These are phyloP conservation scores for Populus tremula DNA, from an alignment of 345 rosid species.

Conservation along the genomic window DNA sequence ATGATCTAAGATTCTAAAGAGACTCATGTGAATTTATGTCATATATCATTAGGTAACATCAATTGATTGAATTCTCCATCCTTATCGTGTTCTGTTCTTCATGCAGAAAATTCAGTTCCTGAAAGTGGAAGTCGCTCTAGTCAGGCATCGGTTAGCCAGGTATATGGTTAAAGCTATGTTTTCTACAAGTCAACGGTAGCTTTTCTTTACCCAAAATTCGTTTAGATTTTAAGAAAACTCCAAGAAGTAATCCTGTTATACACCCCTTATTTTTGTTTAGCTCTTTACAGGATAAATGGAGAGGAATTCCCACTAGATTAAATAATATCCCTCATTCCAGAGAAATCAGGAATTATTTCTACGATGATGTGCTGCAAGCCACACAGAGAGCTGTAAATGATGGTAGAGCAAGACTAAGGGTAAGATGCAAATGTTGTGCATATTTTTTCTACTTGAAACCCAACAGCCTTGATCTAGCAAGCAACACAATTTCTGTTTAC, in stretches of 20 bases:
- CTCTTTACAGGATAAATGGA: constrained; percentile 71
- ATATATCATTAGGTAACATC: background rate
- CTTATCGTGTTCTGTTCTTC: constrained; percentile 11
- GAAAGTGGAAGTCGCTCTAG: constrained; percentile 29
- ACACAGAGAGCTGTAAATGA: constrained; percentile 66
- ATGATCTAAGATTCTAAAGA: background rate
- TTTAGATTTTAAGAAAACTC: constrained; percentile 2
- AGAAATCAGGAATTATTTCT: constrained; percentile 85
- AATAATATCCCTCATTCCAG: constrained; percentile 95
- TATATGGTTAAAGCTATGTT: constrained; percentile 15
- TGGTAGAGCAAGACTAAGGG: constrained; percentile 76
- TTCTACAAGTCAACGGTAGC: background rate
- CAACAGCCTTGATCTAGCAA: constrained; percentile 4
- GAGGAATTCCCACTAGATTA: constrained; percentile 89
- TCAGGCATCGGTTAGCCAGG: constrained; percentile 46
- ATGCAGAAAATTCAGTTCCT: constrained; percentile 34
- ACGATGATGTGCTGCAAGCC: constrained; percentile 76
- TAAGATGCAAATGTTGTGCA: constrained; percentile 23
- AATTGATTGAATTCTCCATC: constrained; percentile 12
- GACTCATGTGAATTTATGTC: background rate
- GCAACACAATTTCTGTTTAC: background rate
- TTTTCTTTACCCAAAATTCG: background rate
- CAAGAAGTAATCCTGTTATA: constrained; percentile 13
- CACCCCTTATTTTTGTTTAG: constrained; percentile 37
- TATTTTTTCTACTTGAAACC: constrained; percentile 1